Percentiles rank a stretch among this genome's conserved stretches.
These are phyloP conservation scores for Mortierella polycephala DNA, from an alignment of 371 early-diverging fungal species.

Conservation along the genomic window DNA sequence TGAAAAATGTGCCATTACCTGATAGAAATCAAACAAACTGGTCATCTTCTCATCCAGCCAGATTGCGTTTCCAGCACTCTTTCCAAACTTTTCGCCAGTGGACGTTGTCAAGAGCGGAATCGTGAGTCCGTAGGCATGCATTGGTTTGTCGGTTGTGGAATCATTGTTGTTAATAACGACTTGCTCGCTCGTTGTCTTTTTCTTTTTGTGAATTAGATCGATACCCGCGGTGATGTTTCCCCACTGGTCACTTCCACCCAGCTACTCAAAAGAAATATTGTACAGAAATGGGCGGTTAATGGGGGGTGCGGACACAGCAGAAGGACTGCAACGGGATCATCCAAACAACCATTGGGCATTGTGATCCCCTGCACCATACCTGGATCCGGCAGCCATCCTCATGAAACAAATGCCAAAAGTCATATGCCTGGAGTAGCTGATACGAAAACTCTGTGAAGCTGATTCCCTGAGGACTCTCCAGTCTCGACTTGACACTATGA, in stretches of 20 bases:
- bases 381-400: slow-evolving; percentile 76
- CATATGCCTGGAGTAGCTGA: slow-evolving; percentile 95
- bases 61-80: slow-evolving; percentile 95
- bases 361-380: slow-evolving; percentile 38
- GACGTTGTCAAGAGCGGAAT: slow-evolving; percentile 90
- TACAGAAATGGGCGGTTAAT: too few relatives aligned
- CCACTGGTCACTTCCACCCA: slow-evolving; percentile 98
- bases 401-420: slow-evolving; percentile 87
- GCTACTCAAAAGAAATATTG: slow-evolving; percentile 50
- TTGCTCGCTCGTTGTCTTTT: slow-evolving; percentile 31
- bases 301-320: too few relatives aligned
- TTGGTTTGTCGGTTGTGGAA: slow-evolving; percentile 3
- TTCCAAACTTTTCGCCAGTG: slow-evolving; percentile 95
- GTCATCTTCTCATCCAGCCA: slow-evolving; percentile 89
- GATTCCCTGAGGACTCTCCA: slow-evolving; percentile 87
- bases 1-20: slow-evolving; percentile 59
- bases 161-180: slow-evolving; percentile 30
- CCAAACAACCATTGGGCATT: neutral
- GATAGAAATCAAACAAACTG: slow-evolving; percentile 91
- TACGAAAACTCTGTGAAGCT: slow-evolving; percentile 97
- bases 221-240: slow-evolving; percentile 96
- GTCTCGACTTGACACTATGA: slow-evolving; percentile 75
- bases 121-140: slow-evolving; percentile 83
- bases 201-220: slow-evolving; percentile 82
- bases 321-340: neutral